Conservation (phyloP, 192 early-diverging fungal species). For the Coemansia sp. region DNA sequence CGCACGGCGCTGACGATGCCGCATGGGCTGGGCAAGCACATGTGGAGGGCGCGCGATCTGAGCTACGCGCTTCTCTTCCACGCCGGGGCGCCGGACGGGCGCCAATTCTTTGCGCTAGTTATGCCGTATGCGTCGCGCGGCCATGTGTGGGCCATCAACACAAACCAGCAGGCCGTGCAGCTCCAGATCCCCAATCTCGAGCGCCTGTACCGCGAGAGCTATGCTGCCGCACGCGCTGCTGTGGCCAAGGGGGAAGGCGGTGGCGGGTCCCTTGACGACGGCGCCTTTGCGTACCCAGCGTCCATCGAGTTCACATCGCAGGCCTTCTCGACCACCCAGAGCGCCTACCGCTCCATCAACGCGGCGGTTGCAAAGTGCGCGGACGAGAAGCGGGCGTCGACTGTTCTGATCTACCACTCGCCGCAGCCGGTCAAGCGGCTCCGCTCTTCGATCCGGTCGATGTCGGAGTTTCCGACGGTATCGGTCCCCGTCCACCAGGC, state of each 20-base stretch:
- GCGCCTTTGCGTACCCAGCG: constrained; percentile 48
- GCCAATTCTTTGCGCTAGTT: constrained; percentile 68
- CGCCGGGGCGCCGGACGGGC: constrained; percentile 42
- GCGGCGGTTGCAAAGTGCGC: constrained; percentile 63
- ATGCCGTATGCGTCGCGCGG: constrained; percentile 58
- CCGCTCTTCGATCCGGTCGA: constrained; percentile 49
- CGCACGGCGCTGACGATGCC: constrained; percentile 26
- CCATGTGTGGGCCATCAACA: constrained; percentile 78
- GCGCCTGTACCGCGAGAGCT: constrained; percentile 64
- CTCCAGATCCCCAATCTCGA: constrained; percentile 73
- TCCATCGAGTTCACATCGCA: constrained; percentile 32
- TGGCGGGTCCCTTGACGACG: constrained; percentile 18
- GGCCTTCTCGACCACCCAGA: constrained; percentile 24
- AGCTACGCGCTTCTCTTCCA: constrained; percentile 83
- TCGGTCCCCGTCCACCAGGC: constrained; percentile 68
- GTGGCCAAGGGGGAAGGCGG: neutral
- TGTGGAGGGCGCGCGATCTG: constrained; percentile 44
- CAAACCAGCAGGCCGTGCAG: constrained; percentile 51
- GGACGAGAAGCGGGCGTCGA: constrained; percentile 62
- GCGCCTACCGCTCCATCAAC: constrained; percentile 57
- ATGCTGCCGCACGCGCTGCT: constrained; percentile 17
- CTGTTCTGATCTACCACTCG: constrained; percentile 75
- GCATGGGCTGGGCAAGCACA: constrained; percentile 9
- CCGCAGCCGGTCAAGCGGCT: constrained; percentile 57
- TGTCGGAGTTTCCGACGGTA: constrained; percentile 73